A percentile compares a stretch with the other conserved stretches of the same genome.
Conservation (phyloP, 1,284 basidiomycete genomes). For the Naganishia liquefaciens region DNA sequence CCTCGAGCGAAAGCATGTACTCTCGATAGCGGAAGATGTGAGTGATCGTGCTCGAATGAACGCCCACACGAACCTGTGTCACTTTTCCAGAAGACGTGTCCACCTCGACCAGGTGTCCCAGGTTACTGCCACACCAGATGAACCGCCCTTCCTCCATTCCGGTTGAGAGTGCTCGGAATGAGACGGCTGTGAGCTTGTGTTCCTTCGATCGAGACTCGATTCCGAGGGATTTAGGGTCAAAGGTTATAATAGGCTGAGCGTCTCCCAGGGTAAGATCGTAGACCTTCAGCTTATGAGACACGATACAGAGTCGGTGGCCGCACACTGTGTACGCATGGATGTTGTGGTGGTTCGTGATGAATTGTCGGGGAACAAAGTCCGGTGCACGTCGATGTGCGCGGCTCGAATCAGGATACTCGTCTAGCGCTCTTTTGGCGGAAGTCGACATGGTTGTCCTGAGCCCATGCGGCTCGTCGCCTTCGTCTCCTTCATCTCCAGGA, state of each 20-base stretch:
- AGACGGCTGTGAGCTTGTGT: constrained; percentile 70
- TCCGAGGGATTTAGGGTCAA: constrained; percentile 64
- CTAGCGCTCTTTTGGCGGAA: constrained; percentile 51
- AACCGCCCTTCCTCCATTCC: constrained; percentile 56
- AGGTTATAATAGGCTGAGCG: constrained; percentile 53
- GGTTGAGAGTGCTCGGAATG: constrained; percentile 66
- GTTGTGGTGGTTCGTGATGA: constrained; percentile 47
- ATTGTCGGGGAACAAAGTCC: constrained; percentile 49
- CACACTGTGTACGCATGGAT: constrained; percentile 62
- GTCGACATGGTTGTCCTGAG: constrained; percentile 15
- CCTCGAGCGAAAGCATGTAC: constrained; percentile 76
- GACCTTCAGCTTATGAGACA: constrained; percentile 65
- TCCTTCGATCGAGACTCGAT: constrained; percentile 63
- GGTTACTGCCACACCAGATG: constrained; percentile 84
- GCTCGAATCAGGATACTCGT: constrained; percentile 76
- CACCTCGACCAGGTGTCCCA: constrained; percentile 79
- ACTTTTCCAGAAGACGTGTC: constrained; percentile 66
- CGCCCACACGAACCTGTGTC: constrained; percentile 61
- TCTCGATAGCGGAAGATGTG: constrained; percentile 70
- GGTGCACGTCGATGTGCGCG: constrained; percentile 79
- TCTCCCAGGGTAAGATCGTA: constrained; percentile 51
- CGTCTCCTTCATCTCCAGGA: constrained; percentile 11
- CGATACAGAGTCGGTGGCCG: constrained; percentile 66
- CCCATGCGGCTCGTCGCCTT: constrained; percentile 17
- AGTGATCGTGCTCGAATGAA: constrained; percentile 67